Conservation (phyloP, 495 filamentous ascomycete genomes). For the Neurospora sp. region DNA sequence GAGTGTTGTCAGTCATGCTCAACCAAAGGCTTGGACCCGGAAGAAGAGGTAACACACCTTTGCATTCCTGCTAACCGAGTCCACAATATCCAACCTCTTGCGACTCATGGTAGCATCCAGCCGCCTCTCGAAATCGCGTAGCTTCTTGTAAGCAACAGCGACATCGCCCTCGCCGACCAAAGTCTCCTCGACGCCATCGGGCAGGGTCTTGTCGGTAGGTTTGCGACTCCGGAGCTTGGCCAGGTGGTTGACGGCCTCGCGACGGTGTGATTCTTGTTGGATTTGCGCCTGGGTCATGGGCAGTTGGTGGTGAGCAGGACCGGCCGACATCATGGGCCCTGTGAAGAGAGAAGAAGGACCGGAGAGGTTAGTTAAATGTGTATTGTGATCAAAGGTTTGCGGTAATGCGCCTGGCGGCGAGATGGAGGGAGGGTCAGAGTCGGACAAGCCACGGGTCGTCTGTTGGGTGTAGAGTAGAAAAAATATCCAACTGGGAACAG, state of each 20-base stretch:
- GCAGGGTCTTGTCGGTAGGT: conserved; percentile 89
- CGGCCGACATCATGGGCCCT: conserved; percentile 23
- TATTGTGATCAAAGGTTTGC: not conserved
- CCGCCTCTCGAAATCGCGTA: conserved; percentile 79
- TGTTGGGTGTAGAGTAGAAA: not conserved
- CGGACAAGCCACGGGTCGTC: not conserved
- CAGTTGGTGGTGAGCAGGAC: conserved; percentile 25
- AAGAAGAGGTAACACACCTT: conserved; percentile 42
- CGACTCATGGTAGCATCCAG: conserved; percentile 92
- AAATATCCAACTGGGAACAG: not conserved
- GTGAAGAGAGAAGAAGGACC: conserved; percentile 6
- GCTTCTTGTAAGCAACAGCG: conserved; percentile 66
- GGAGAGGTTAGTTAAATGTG: not conserved
- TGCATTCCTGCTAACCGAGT: conserved; percentile 65
- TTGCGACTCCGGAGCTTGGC: conserved; percentile 71
- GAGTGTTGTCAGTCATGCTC: not conserved
- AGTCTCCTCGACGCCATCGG: conserved; percentile 74
- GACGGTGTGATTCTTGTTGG: conserved; percentile 45
- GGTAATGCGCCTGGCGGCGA: not conserved
- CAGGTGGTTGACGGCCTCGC: conserved; percentile 47
- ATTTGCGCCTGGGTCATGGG: conserved; percentile 49
- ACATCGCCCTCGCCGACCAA: conserved; percentile 60
- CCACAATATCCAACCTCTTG: conserved; percentile 83
- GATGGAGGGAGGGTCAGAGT: not conserved
- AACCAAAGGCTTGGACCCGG: not conserved